A percentile compares a stretch with the other conserved stretches of the same genome.
These are phyloP conservation scores for Glutinoglossum americanum DNA, from an alignment of 495 filamentous ascomycete species.

Conservation along the genomic window DNA sequence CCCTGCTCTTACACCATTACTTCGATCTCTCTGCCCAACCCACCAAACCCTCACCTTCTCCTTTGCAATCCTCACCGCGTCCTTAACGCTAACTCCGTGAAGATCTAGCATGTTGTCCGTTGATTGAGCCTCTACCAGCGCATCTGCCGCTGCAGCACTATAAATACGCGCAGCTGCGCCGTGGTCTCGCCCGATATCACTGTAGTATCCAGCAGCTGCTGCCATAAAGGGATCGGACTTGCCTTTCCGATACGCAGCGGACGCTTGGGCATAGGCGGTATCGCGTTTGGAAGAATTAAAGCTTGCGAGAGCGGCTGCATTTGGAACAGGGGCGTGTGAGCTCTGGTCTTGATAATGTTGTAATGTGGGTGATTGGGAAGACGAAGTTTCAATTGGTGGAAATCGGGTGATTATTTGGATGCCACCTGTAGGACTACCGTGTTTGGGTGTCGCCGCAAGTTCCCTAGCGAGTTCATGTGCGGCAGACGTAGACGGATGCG, in stretches of 20 bases:
- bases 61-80: conserved; percentile 55
- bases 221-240: conserved; percentile 45
- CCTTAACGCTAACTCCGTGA: conserved; percentile 61
- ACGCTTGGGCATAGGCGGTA: conserved; percentile 35
- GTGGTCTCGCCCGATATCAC: conserved; percentile 31
- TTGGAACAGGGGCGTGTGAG: background rate
- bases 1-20: conserved; percentile 24
- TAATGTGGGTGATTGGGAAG: conserved; percentile 3
- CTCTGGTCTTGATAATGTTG: background rate
- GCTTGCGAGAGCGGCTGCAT: background rate
- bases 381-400: conserved; percentile 7
- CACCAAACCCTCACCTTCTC: conserved; percentile 57
- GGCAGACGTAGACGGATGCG: conserved; percentile 29
- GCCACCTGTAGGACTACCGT: conserved; percentile 3
- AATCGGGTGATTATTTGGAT: conserved; percentile 20
- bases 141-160: conserved; percentile 31
- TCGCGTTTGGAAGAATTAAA: background rate
- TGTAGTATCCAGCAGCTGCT: conserved; percentile 45
- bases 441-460: conserved; percentile 14
- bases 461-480: conserved; percentile 37
- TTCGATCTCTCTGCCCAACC: conserved; percentile 40
- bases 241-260: conserved; percentile 35
- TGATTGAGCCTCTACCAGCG: conserved; percentile 38
- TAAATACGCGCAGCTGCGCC: conserved; percentile 17
- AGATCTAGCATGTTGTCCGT: conserved; percentile 41